Conservation (phyloP, 495 filamentous ascomycete species). For the Amphirosellinia nigrospora region DNA sequence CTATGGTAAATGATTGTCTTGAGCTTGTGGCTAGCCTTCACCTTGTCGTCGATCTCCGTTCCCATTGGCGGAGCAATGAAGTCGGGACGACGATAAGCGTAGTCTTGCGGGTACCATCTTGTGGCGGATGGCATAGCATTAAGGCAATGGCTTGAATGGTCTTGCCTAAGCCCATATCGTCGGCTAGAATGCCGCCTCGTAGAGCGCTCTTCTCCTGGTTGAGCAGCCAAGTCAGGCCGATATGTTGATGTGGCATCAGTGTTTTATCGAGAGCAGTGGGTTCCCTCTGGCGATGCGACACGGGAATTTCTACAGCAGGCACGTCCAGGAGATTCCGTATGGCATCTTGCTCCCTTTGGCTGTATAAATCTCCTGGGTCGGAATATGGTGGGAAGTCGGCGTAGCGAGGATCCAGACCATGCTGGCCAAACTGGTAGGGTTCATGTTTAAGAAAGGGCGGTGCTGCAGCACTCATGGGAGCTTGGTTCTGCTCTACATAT, state of each 20-base stretch:
- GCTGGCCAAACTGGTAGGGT: neutral
- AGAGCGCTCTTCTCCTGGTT: conserved; percentile 68
- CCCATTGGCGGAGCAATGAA: conserved; percentile 88
- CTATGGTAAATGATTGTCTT: conserved; percentile 72
- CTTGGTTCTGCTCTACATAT: neutral
- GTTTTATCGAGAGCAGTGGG: conserved; percentile 68
- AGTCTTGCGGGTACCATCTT: conserved; percentile 63
- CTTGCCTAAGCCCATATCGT: conserved; percentile 97
- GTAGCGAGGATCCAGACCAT: neutral
- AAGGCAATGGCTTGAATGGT: conserved; percentile 89
- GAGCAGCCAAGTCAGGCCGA: conserved; percentile 83
- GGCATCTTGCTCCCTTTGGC: conserved; percentile 23
- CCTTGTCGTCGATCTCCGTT: conserved; percentile 79
- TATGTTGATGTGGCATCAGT: conserved; percentile 82
- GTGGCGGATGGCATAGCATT: conserved; percentile 73
- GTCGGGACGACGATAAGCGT: conserved; percentile 89
- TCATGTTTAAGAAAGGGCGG: neutral
- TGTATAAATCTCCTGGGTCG: neutral
- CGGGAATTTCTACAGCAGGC: conserved; percentile 36
- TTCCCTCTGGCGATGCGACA: conserved; percentile 45
- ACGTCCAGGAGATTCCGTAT: conserved; percentile 30
- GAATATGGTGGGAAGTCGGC: neutral
- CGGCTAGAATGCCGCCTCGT: conserved; percentile 81
- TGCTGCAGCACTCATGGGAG: neutral
- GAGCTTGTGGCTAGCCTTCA: conserved; percentile 64